phyloP scores from a whole-genome alignment of 805 yeast genomes.

The Candida arabinofermentans region DNA sequence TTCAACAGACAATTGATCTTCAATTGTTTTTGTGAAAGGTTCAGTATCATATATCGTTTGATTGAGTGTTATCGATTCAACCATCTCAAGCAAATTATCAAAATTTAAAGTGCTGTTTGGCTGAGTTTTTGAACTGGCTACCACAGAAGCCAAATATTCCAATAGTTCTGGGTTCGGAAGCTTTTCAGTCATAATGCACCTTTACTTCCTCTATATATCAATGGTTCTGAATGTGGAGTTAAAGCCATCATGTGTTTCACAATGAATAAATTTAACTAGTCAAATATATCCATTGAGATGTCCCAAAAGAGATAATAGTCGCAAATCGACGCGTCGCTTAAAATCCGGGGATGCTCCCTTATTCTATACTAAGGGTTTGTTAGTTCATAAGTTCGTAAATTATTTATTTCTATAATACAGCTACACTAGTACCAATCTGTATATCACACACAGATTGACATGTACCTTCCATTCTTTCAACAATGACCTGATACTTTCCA shows the following conservation, averaged over 20 bases:
- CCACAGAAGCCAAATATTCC: not conserved
- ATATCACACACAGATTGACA: too few species aligned
- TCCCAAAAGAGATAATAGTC: conserved; percentile 3
- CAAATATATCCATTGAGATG: conserved; percentile 2
- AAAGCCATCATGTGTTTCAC: not conserved
- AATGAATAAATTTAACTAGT: not conserved
- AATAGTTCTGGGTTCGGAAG: not conserved
- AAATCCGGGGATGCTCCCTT: too few species aligned
- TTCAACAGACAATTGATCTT: conserved; percentile 39
- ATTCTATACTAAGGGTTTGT: too few species aligned
- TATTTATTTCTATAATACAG: not conserved
- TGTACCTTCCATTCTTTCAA: conserved; percentile 1
- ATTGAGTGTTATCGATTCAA: conserved; percentile 9
- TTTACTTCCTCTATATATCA: not conserved
- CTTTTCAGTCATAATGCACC: too few species aligned
- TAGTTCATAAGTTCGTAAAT: too few species aligned
- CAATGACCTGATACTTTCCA: conserved; percentile 1
- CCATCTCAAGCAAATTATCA: conserved; percentile 25
- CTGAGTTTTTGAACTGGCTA: not conserved
- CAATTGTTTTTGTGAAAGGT: conserved; percentile 32
- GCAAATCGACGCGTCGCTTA: too few species aligned
- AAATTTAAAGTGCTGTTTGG: conserved; percentile 12
- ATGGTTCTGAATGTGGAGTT: not conserved
- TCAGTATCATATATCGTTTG: conserved; percentile 15
- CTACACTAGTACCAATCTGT: conserved; percentile 1